Conservation (phyloP, 768 basidiomycete genomes). For the Lyophyllum semitale region DNA sequence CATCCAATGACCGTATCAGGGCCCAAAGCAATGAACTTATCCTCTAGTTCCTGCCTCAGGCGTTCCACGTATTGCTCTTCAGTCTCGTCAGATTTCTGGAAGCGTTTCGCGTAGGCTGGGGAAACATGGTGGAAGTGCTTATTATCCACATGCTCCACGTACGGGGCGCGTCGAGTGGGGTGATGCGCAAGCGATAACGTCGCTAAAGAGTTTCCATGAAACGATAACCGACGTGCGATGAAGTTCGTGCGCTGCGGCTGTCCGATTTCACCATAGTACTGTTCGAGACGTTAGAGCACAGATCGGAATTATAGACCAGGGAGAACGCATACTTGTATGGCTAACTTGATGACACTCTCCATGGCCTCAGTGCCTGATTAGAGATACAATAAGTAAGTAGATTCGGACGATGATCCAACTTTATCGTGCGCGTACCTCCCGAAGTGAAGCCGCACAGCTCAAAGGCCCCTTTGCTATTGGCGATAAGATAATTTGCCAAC, state of each 20-base stretch:
- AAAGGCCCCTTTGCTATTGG: conserved; percentile 74
- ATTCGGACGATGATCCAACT: background rate
- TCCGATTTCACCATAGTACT: conserved; percentile 74
- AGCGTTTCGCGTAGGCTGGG: conserved; percentile 85
- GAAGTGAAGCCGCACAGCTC: conserved; percentile 70
- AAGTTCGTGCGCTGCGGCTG: conserved; percentile 75
- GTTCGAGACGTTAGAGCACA: background rate
- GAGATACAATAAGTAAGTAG: background rate
- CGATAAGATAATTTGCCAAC: conserved; percentile 66
- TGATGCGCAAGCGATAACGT: conserved; percentile 72
- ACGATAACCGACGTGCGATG: conserved; percentile 77
- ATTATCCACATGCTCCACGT: conserved; percentile 62
- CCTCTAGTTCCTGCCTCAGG: conserved; percentile 78
- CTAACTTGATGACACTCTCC: conserved; percentile 84
- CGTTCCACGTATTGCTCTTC: conserved; percentile 81
- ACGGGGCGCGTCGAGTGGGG: conserved; percentile 67
- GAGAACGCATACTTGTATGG: conserved; percentile 59
- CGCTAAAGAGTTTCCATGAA: conserved; percentile 81
- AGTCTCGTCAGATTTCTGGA: conserved; percentile 66
- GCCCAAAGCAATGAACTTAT: conserved; percentile 82
- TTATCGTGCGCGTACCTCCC: conserved; percentile 52
- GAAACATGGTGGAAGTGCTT: conserved; percentile 82
- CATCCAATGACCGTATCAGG: conserved; percentile 83
- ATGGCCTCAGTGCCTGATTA: conserved; percentile 81
- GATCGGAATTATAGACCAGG: background rate